Conservation (phyloP, 257 asterid species). For the Anisodus tanguticus region DNA sequence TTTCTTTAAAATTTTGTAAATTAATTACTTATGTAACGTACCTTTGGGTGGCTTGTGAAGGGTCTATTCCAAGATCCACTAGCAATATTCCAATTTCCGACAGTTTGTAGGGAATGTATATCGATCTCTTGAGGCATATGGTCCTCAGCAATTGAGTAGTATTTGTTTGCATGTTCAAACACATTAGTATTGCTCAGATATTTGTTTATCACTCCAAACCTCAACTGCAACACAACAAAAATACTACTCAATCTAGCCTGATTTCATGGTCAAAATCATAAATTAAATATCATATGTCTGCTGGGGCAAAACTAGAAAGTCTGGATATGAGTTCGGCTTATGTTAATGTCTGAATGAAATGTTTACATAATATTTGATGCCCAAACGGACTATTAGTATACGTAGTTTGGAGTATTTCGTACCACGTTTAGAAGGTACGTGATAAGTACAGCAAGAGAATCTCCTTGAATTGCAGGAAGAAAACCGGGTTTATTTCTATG, state of each 20-base stretch:
- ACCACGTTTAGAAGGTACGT: slow-evolving; percentile 60
- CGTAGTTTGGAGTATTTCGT: not conserved
- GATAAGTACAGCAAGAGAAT: slow-evolving; percentile 49
- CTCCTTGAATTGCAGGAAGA: slow-evolving; percentile 51
- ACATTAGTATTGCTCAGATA: slow-evolving; percentile 62
- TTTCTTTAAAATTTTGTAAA: too few species aligned
- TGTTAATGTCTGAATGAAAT: too few species aligned
- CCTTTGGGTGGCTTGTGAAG: slow-evolving; percentile 81
- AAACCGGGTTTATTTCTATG: slow-evolving; percentile 44
- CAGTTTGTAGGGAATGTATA: slow-evolving; percentile 49
- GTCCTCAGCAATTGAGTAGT: slow-evolving; percentile 61
- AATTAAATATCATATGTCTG: not conserved
- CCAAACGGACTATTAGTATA: not conserved
- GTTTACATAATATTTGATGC: too few species aligned
- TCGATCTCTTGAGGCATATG: slow-evolving; percentile 72
- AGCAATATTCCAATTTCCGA: slow-evolving; percentile 51
- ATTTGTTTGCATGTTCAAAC: slow-evolving; percentile 66
- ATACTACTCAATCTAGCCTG: not conserved
- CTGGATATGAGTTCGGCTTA: too few species aligned
- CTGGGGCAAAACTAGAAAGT: too few species aligned
- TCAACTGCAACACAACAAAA: slow-evolving; percentile 45
- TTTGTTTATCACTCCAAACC: slow-evolving; percentile 61
- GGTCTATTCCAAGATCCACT: slow-evolving; percentile 65
- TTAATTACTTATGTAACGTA: slow-evolving; percentile 14
- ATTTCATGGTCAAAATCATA: not conserved